Evolutionary conservation across 192 early-diverging fungal genomes (phyloP), one percentile per base, ranked within the genome.

Genomic region (Podochytrium sp.): DNA sequence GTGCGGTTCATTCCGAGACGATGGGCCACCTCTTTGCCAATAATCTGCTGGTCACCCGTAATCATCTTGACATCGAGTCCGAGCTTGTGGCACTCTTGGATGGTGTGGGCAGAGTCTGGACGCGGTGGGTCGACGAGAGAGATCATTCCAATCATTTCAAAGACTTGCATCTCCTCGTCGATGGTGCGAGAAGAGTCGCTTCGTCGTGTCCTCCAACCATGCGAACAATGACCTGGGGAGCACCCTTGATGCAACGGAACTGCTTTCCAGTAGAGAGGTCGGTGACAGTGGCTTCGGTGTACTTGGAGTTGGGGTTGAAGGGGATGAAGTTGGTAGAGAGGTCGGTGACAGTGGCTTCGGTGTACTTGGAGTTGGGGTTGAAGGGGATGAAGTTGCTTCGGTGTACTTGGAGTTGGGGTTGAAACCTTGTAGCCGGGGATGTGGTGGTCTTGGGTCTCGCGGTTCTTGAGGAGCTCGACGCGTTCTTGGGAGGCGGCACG

Each of bases 21-120:
- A 49, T 85, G 83, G 20, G 93, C 95, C 18, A 98, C 91, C 79
- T 93, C 94, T 79, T 95, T 96, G 74, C 91, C 96, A 83, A 96
- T 96, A 71, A 96, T 94, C 72, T 90, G 85, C 81, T 96, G 96
- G 80, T 98, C 96, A 74, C 96, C 96, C 39, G 96, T 98, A 73
- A 98, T 92, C 96, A 96, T 96, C 81, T 98, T 98, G 75, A 96
- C 92, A 55, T 91, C 23, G 3, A 97, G 91, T 61, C 95, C 96
- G 80, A 93, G 88, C 20, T 83, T 79, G 65, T 89, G 83, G 78
- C 95, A 98, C 52, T 88, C 89, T 34, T 77, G 74, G 62, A 98
- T 96, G 18, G 95, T 96, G 63, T 89, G 82, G 84, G 34, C 56
- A 39, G 77, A 75, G 27, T 77, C 50, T 12, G 10, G 43, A 47